These are phyloP conservation scores for Rhodamnia argentea DNA, from an alignment of 345 rosid genomes.

Conservation along the genomic window DNA sequence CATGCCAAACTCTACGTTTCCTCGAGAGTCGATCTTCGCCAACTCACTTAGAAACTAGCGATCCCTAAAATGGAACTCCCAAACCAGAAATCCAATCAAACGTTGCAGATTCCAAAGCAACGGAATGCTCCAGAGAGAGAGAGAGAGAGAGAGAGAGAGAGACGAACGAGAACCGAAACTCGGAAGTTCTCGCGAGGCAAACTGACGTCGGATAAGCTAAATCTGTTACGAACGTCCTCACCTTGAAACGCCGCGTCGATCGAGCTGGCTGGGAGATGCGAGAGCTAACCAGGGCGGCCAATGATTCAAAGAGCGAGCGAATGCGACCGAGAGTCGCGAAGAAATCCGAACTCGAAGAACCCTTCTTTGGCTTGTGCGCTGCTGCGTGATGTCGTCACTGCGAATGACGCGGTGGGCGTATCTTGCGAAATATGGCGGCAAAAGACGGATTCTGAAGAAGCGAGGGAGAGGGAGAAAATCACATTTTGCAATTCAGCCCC, in stretches of 20 bases:
- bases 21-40: background rate
- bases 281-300: background rate
- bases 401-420: background rate
- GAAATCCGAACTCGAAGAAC: background rate
- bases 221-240: background rate
- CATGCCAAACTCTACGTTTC: background rate
- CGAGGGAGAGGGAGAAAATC: background rate
- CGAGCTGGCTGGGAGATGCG: background rate
- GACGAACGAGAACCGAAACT: background rate
- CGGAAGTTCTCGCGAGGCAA: background rate
- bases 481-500: background rate
- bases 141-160: background rate
- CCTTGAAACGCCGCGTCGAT: background rate
- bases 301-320: background rate
- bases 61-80: background rate
- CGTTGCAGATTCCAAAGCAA: background rate
- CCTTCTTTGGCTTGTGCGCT: background rate
- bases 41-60: background rate
- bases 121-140: background rate
- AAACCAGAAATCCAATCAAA: background rate
- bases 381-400: background rate
- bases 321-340: background rate
- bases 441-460: background rate
- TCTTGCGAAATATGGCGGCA: background rate
- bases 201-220: background rate